Base-by-base conservation (phyloP, 768 basidiomycete species). In the Termitomyces sp. region DNA sequence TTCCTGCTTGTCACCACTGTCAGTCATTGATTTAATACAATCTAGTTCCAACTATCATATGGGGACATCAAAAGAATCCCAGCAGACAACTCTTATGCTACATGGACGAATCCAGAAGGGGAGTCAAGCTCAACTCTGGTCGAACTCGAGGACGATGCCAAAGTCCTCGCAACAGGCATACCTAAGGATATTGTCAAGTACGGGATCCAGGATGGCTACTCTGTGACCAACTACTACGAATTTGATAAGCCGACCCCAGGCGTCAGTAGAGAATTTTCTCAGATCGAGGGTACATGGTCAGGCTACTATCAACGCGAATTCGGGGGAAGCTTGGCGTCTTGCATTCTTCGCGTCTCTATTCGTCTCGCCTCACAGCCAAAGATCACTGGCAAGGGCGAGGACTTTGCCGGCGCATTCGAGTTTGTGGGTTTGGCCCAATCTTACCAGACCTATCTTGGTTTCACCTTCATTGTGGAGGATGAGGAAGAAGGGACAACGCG, bases 211-310 rank as follows among this genome's bases (percentile, higher is more conserved):
- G 72, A 74, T 44, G 71, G 67, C 9, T 75, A 71, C 58, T 68
- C 71, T 18, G 66, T 65, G 6, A 66, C 70, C 5, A 64, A 73
- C 55, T 74, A 74, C 59, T 68, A 65, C 57, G 72, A 73, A 52
- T 70, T 72, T 38, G 72, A 73, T 32, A 63, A 66, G 35, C 59
- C 40, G 2, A 60, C 52, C 2, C 63, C 58, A 23, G 65, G 63
- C 26, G 61, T 66, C 18, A 55, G 51, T 20, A 46, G 46, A 26
- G 57, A 64, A 13, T 48, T 47, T 18, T 62, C 67, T 28, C 66
- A 68, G 6, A 65, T 69, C 5, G 70, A 74, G 53, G 74, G 74
- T 5, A 70, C 71, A 6, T 74, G 74, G 74, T 68, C 72, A 8
- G 73, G 73, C 4, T 70, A 71, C 44, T 71, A 69, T 56, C 55